A percentile compares a stretch with the other conserved stretches of the same genome.
These are phyloP conservation scores for Mycena capillaripes DNA, from an alignment of 768 basidiomycete species.

Conservation along the genomic window DNA sequence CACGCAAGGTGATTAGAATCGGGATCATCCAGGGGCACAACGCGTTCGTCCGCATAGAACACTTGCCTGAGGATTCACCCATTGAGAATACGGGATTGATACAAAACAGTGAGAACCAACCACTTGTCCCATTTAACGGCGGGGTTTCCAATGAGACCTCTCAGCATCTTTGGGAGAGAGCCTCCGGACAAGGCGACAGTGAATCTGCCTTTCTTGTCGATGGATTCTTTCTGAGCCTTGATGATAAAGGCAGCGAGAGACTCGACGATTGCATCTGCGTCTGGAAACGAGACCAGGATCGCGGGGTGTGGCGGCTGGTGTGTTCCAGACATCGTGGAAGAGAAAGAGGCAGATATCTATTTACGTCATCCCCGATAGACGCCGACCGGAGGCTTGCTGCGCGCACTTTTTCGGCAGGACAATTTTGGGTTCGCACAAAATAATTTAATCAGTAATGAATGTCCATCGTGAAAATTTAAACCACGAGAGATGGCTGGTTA, in stretches of 20 bases:
- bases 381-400: no score
- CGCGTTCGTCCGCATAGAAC: slow-evolving; percentile 97
- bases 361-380: neutral
- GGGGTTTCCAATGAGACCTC: slow-evolving; percentile 72
- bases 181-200: slow-evolving; percentile 96
- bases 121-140: slow-evolving; percentile 95
- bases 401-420: no score
- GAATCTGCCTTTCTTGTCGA: slow-evolving; percentile 92
- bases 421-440: no score
- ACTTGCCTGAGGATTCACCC: slow-evolving; percentile 84
- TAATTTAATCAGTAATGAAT: no score
- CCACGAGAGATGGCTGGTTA: no score
- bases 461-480: no score
- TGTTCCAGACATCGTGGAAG: slow-evolving; percentile 36
- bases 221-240: slow-evolving; percentile 90
- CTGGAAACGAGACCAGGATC: slow-evolving; percentile 79
- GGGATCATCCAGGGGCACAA: slow-evolving; percentile 91
- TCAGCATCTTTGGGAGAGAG: slow-evolving; percentile 87
- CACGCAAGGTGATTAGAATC: slow-evolving; percentile 94
- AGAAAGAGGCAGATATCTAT: neutral
- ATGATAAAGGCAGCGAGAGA: slow-evolving; percentile 87
- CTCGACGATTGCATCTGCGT: slow-evolving; percentile 65
- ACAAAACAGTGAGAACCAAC: slow-evolving; percentile 57
- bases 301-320: slow-evolving; percentile 76
- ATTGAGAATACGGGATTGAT: neutral